These are phyloP conservation scores for Sutorius eximius DNA, from an alignment of 1,284 basidiomycete genomes.

Conservation along the genomic window DNA sequence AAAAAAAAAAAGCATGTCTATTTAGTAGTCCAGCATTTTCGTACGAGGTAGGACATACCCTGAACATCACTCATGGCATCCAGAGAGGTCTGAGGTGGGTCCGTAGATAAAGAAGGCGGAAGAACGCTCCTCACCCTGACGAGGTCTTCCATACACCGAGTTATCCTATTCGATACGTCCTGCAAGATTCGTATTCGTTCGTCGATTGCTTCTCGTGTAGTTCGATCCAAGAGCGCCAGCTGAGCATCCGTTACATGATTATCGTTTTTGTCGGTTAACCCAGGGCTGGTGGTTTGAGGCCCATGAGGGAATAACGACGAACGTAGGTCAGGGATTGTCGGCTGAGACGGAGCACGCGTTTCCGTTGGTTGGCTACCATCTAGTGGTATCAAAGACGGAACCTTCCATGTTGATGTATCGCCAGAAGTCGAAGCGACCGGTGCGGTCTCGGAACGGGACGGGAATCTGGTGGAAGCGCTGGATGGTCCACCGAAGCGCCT, in stretches of 20 bases:
- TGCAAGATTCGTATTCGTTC: constrained; percentile 77
- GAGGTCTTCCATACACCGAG: constrained; percentile 74
- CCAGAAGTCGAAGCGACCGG: constrained; percentile 7
- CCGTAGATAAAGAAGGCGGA: constrained; percentile 37
- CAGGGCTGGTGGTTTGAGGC: background rate
- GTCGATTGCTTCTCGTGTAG: constrained; percentile 79
- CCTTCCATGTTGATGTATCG: constrained; percentile 22
- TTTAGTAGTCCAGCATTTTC: constrained; percentile 5
- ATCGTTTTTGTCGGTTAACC: constrained; percentile 28
- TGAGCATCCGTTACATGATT: constrained; percentile 55
- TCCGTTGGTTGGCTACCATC: constrained; percentile 34
- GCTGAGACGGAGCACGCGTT: constrained; percentile 4
- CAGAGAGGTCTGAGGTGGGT: background rate
- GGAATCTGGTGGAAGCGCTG: background rate
- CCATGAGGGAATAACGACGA: background rate
- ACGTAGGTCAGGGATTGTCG: background rate
- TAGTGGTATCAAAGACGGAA: constrained; percentile 56
- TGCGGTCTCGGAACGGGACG: constrained; percentile 9
- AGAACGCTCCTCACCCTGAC: constrained; percentile 70
- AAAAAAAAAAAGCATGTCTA: background rate
- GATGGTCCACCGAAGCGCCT: constrained; percentile 33
- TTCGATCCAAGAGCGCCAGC: constrained; percentile 55
- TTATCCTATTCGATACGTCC: constrained; percentile 67
- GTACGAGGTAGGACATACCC: constrained; percentile 13
- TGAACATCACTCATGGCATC: constrained; percentile 4